phyloP scores from a whole-genome alignment of 306 rosid species.

The Coriaria nepalensis region DNA sequence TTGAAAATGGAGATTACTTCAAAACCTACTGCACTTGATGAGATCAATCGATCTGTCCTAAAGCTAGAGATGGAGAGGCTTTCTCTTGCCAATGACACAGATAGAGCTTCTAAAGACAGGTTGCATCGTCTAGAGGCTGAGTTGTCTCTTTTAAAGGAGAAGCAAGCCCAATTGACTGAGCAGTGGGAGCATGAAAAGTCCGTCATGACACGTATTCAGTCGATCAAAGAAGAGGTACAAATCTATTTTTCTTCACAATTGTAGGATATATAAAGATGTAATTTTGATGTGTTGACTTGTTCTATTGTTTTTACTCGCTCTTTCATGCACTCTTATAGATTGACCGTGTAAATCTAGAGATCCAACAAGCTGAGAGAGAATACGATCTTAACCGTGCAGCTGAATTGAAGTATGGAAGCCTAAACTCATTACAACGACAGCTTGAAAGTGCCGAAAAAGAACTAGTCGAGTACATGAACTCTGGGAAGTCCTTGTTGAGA shows the following conservation, averaged over 20 bases:
- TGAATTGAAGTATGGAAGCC: constrained; percentile 88
- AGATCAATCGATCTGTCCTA: constrained; percentile 86
- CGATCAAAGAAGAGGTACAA: constrained; percentile 87
- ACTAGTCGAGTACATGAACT: constrained; percentile 67
- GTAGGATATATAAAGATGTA: too few species aligned
- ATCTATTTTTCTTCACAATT: too few species aligned
- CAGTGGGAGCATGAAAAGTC: constrained; percentile 99
- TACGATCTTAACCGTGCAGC: constrained; percentile 97
- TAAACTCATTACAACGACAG: constrained; percentile 79
- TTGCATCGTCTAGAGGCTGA: constrained; percentile 80
- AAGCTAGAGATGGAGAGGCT: constrained; percentile 97
- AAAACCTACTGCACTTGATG: constrained; percentile 92
- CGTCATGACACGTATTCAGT: constrained; percentile 90
- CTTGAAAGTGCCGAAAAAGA: constrained; percentile 76
- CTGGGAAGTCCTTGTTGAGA: constrained; percentile 95
- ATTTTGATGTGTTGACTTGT: neutral
- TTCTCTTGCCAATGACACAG: constrained; percentile 81
- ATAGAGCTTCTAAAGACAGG: constrained; percentile 81
- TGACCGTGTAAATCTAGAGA: constrained; percentile 88
- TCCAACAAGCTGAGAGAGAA: constrained; percentile 93
- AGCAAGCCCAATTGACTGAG: constrained; percentile 54
- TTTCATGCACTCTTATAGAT: constrained; percentile 38
- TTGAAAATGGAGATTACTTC: constrained; percentile 98
- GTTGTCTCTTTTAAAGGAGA: constrained; percentile 73
- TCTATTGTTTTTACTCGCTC: neutral